Evolutionary conservation across 2,329 filamentous ascomycete species (phyloP), one percentile per base, ranked within the genome.

Genomic region (Rachicladosporium sp.): DNA sequence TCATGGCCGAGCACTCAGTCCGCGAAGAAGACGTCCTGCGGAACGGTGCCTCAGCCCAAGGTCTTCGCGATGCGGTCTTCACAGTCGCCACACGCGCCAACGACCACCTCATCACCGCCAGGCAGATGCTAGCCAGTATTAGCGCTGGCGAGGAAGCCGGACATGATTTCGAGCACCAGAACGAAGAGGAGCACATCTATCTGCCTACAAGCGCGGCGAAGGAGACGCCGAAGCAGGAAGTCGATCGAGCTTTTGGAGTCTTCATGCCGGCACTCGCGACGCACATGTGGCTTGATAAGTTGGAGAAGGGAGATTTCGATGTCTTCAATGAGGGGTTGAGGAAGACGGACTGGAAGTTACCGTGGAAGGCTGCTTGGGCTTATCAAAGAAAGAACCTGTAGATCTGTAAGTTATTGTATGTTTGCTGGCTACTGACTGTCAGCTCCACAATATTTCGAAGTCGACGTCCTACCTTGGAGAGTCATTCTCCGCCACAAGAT

Each of bases 101-200:
- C 55, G 91, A 98, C 58, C 91, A 98, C 61, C 68, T 98, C 29
- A 93, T 95, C 50, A 96, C 89, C 0, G 89, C 83, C 2, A 71
- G 87, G 43, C 85, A 94, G 58, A 94, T 98, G 87, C 62, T 96
- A 43, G 80, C 78, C 54, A 85, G 83, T 52, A 65, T 94, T 12
- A 76, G 76, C 39, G 78, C 76, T 3, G 85, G 87, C 2, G 65
- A 81, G 50, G 78, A 77, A 35, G 75, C 84, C 0, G 85, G 81
- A 0, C 89, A 95, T 57, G 85, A 84, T 4, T 95, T 89, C 58
- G 89, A 96, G 62, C 84, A 95, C 55, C 73, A 82, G 44, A 75
- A 78, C 23, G 86, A 94, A 55, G 78, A 78, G 37, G 84, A 82
- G 36, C 72, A 74, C 53, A 59, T 68, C 38, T 74, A 77, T 49